Evolutionary conservation across 352 stramenopile genomes (phyloP).

Genomic region (Pythium graminicola): DNA sequence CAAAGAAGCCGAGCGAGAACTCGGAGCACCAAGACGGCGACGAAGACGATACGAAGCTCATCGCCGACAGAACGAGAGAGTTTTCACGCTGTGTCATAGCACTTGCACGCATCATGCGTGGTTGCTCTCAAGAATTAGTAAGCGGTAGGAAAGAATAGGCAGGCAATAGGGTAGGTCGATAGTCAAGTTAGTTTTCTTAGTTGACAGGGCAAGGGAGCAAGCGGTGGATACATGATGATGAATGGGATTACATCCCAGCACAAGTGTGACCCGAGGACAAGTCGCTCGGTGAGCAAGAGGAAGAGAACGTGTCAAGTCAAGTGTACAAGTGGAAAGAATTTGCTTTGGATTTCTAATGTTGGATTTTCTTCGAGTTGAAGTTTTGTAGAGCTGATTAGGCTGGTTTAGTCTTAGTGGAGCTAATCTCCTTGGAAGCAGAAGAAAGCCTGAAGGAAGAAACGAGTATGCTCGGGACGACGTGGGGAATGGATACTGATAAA

Average conservation of each 20-base stretch:
- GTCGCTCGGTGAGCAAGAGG: not conserved
- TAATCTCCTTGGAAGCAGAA: not conserved
- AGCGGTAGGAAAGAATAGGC: slow-evolving; percentile 14
- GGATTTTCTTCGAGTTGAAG: too few species aligned
- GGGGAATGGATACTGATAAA: slow-evolving; percentile 39
- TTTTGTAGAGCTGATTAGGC: not conserved
- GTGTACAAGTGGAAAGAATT: not conserved
- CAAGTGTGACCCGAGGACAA: too few species aligned
- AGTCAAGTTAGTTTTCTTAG: slow-evolving; percentile 24
- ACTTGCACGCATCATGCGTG: not conserved
- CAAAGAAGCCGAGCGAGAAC: not conserved
- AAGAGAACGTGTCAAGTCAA: not conserved
- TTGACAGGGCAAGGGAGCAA: slow-evolving; percentile 7
- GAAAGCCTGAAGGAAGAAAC: not conserved
- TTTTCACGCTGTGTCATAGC: not conserved
- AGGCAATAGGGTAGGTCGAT: slow-evolving; percentile 26
- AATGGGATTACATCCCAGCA: not conserved
- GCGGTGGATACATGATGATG: not conserved
- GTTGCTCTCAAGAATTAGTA: not conserved
- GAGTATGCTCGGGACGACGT: slow-evolving; percentile 24
- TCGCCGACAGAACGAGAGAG: slow-evolving; percentile 1
- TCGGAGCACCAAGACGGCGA: not conserved
- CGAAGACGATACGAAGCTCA: not conserved
- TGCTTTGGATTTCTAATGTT: too few species aligned
- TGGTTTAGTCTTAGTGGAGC: slow-evolving; percentile 1